Percentiles rank a stretch among this genome's conserved stretches.
These are phyloP conservation scores for Geosmithia morbida DNA, from an alignment of 2,329 filamentous ascomycete genomes.

Conservation along the genomic window DNA sequence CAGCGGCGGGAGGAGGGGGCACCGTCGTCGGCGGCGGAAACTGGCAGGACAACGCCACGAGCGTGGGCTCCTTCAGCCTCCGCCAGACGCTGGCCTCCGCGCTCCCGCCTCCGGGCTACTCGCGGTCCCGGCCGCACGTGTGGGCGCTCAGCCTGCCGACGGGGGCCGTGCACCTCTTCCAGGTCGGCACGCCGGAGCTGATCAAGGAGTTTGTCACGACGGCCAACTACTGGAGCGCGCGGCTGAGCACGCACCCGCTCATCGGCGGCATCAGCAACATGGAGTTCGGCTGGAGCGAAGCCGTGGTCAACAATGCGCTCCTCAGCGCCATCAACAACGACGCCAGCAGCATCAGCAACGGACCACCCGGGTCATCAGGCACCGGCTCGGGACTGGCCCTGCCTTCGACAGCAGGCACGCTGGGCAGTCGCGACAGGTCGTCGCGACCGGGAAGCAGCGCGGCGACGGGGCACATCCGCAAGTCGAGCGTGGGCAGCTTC, in stretches of 20 bases:
- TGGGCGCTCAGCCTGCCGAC: constrained; percentile 88
- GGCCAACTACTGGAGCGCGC: constrained; percentile 94
- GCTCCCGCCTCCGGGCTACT: constrained; percentile 84
- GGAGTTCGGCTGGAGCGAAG: constrained; percentile 92
- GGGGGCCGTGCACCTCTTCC: constrained; percentile 94
- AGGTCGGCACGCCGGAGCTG: constrained; percentile 90
- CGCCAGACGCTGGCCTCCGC: constrained; percentile 85
- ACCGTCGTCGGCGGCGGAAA: constrained; percentile 91
- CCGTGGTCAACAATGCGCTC: constrained; percentile 52
- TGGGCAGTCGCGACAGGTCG: constrained; percentile 12
- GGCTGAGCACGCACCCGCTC: constrained; percentile 84
- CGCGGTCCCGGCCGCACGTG: constrained; percentile 76
- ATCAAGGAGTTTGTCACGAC: constrained; percentile 88
- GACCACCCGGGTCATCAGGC: not conserved
- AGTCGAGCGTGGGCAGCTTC: constrained; percentile 34
- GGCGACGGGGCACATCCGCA: constrained; percentile 16
- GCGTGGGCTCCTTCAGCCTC: constrained; percentile 72
- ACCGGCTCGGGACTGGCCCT: too few species aligned
- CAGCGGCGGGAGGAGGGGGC: constrained; percentile 51
- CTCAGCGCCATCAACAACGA: constrained; percentile 37
- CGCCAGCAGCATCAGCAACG: constrained; percentile 4
- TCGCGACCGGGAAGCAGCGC: constrained; percentile 38
- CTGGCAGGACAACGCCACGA: constrained; percentile 94
- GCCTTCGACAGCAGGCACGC: not conserved
- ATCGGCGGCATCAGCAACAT: constrained; percentile 91